Evolutionary conservation across 2,329 filamentous ascomycete genomes (phyloP).

Genomic region (Corniculantispora saksenae): DNA sequence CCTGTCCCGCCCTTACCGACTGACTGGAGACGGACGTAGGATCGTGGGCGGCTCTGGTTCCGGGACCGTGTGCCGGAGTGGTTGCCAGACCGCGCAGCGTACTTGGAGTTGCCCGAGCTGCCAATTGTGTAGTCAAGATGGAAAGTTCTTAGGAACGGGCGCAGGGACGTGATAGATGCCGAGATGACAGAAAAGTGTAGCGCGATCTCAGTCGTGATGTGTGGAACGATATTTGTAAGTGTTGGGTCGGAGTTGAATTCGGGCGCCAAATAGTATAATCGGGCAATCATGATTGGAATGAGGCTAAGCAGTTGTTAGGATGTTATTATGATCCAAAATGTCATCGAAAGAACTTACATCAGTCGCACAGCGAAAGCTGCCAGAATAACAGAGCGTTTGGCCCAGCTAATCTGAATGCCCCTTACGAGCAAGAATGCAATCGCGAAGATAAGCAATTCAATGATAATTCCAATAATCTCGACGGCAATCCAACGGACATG

Average conservation of each 20-base stretch:
- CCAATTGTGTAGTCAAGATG: neutral
- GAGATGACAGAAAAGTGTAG: conserved; percentile 2
- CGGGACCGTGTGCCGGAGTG: neutral
- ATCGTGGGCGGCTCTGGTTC: neutral
- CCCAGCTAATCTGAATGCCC: neutral
- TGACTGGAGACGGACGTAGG: neutral
- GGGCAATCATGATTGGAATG: neutral
- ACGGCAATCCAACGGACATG: neutral
- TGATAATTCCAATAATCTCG: neutral
- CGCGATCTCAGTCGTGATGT: neutral
- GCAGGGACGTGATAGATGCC: neutral
- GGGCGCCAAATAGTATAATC: neutral
- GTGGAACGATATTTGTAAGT: neutral
- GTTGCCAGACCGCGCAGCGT: neutral
- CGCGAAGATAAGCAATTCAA: neutral
- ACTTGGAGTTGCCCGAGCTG: neutral
- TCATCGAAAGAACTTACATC: neutral
- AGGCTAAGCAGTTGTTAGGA: neutral
- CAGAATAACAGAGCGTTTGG: neutral
- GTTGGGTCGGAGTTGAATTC: neutral
- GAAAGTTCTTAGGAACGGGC: neutral
- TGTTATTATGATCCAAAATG: neutral
- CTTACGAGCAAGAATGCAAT: neutral
- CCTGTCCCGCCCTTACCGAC: neutral
- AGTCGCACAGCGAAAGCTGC: neutral